Percentiles rank a stretch among this genome's conserved stretches.
Conservation (phyloP, 257 asterid genomes). For the Nicotiana paniculata region DNA sequence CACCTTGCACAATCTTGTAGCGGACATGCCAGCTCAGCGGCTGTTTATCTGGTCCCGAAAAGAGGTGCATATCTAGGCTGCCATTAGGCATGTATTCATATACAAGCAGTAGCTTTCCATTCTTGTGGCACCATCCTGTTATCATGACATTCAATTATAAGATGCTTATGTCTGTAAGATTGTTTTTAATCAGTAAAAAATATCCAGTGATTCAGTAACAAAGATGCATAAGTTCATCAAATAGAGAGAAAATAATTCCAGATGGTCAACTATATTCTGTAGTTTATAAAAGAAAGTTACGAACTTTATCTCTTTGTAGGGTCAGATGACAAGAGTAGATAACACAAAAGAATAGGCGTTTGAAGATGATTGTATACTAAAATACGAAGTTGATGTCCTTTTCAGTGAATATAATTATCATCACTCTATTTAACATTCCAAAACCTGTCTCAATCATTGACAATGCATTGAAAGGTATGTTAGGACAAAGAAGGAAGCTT, state of each 20-base stretch:
- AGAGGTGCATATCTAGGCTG: constrained; percentile 75
- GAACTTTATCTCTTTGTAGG: neutral
- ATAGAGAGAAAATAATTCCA: neutral
- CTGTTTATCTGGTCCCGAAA: constrained; percentile 31
- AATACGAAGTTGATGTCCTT: neutral
- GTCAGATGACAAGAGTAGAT: neutral
- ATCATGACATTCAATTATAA: constrained; percentile 9
- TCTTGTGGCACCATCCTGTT: constrained; percentile 94
- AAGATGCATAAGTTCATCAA: neutral
- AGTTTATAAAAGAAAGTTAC: neutral
- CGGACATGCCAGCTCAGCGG: constrained; percentile 60
- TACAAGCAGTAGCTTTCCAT: constrained; percentile 65
- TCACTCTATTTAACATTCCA: neutral
- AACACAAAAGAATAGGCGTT: neutral
- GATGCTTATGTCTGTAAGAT: neutral
- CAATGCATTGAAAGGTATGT: neutral
- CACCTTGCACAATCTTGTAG: constrained; percentile 57
- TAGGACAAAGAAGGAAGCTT: neutral
- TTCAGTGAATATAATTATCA: neutral
- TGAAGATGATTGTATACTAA: neutral
- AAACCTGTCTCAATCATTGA: neutral
- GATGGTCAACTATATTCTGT: neutral
- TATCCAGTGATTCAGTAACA: neutral
- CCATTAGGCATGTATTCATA: constrained; percentile 95
- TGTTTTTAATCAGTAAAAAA: neutral